phyloP scores from a whole-genome alignment of 176 grass and related monocot species.

The Carex cristatella region DNA sequence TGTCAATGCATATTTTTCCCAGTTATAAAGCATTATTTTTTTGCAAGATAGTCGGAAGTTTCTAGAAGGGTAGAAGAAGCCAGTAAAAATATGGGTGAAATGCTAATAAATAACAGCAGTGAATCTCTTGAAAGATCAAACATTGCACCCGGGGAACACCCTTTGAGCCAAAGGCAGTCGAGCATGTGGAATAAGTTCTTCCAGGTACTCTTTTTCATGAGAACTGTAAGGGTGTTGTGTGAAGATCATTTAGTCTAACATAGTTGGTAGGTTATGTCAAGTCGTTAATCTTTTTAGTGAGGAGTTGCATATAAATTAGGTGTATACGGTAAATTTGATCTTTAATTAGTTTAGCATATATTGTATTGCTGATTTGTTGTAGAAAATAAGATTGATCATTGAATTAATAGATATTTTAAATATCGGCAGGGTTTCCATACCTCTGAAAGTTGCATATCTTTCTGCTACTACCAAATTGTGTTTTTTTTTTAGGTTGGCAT shows the following conservation, averaged over 20 bases:
- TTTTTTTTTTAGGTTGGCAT: not conserved
- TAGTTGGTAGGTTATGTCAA: not conserved
- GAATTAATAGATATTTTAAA: not conserved
- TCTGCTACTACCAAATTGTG: not conserved
- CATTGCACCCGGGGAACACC: conserved; percentile 57
- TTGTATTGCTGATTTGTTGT: not conserved
- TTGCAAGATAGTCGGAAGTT: conserved; percentile 74
- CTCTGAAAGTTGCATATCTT: not conserved
- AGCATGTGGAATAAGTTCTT: conserved; percentile 76
- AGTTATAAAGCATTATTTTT: conserved; percentile 22
- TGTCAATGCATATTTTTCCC: not conserved
- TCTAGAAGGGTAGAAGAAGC: conserved; percentile 30
- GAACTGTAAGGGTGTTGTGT: not conserved
- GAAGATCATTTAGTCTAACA: not conserved
- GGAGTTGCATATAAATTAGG: not conserved
- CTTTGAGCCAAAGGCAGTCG: conserved; percentile 72
- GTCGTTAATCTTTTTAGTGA: not conserved
- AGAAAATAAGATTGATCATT: not conserved
- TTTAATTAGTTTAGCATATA: not conserved
- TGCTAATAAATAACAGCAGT: conserved; percentile 21
- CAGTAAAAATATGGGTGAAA: not conserved
- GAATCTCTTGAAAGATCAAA: conserved; percentile 51
- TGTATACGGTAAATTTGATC: not conserved
- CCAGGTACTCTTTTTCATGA: conserved; percentile 33
- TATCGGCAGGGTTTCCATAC: not conserved